A percentile compares a stretch with the other conserved stretches of the same genome.
Evolutionary conservation across 345 rosid genomes (phyloP).

Genomic region (Schrenkiella parvula): DNA sequence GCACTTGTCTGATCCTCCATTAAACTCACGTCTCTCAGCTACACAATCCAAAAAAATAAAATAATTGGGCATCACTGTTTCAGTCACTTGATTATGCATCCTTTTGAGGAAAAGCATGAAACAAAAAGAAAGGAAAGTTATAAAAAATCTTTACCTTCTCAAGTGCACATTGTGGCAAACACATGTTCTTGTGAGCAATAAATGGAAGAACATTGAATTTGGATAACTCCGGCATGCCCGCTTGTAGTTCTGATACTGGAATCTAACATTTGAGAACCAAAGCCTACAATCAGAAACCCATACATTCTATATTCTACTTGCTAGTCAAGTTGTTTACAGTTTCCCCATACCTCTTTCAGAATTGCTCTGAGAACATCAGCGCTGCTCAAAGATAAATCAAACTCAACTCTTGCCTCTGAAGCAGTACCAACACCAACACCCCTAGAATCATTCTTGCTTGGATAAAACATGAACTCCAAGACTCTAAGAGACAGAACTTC

Average conservation of each 20-base stretch:
- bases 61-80: background rate
- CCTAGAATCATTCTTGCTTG: background rate
- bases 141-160: slow-evolving; percentile 24
- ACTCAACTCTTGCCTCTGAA: slow-evolving; percentile 13
- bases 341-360: slow-evolving; percentile 19
- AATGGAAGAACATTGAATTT: slow-evolving; percentile 31
- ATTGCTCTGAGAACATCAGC: slow-evolving; percentile 19
- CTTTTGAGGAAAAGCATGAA: background rate
- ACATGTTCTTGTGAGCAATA: slow-evolving; percentile 32
- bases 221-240: slow-evolving; percentile 27
- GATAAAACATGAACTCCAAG: slow-evolving; percentile 29
- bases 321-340: background rate
- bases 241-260: slow-evolving; percentile 19
- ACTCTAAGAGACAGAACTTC: slow-evolving; percentile 29
- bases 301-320: background rate
- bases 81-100: background rate
- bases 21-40: slow-evolving; percentile 23
- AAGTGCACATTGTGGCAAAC: slow-evolving; percentile 23
- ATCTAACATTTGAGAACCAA: slow-evolving; percentile 16
- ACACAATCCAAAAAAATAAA: background rate
- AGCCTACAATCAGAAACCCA: background rate
- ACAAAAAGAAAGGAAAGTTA: background rate
- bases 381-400: slow-evolving; percentile 22
- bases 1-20: slow-evolving; percentile 9
- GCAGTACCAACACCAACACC: background rate